Base-by-base conservation (phyloP, 1,284 basidiomycete species). In the Leccinum subrobustum region DNA sequence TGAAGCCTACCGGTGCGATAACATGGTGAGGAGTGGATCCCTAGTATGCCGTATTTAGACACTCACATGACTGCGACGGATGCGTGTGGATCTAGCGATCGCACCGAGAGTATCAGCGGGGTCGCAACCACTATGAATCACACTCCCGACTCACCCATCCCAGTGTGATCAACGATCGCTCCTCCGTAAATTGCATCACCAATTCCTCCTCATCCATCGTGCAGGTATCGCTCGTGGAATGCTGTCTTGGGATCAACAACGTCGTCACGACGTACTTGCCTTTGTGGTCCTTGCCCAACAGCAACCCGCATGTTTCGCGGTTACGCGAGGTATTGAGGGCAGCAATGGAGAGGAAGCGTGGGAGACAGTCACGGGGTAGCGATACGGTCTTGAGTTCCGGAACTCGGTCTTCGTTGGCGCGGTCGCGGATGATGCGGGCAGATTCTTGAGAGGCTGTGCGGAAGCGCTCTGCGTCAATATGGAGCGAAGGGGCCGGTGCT, bases 161-260 rank as follows among this genome's bases (percentile, higher is more conserved):
- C 54, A 96, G 82, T 6, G 92, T 94, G 59, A 95, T 88, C 68
- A 96, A 73, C 62, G 82, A 83, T 60, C 89, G 76, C 68, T 86
- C 83, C 72, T 92, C 88, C 64, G 92, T 93, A 71, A 94, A 93
- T 67, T 85, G 82, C 72, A 93, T 75, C n/a, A 94, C 89, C 48
- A 91, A 76, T 71, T 95, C 93, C 68, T 96, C 94, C 70, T 91
- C 87, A 60, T 90, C 88, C 86, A 93, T 95, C 52, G 87, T 87
- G 76, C 94, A 96, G 37, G 91, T 93, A 76, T 96, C 91, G 63
- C 88, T 85, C 63, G 92, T 93, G 59, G 91, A 87, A 63, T 86
- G 86, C 71, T 96, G 93, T 72, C 85, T 88, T 12, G 94, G 94
- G 25, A 96, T 86, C 64, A 94, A 73, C 67, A 95, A 72, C 57